Base-by-base conservation (phyloP, 768 basidiomycete species). In the Crucibulum laeve region DNA sequence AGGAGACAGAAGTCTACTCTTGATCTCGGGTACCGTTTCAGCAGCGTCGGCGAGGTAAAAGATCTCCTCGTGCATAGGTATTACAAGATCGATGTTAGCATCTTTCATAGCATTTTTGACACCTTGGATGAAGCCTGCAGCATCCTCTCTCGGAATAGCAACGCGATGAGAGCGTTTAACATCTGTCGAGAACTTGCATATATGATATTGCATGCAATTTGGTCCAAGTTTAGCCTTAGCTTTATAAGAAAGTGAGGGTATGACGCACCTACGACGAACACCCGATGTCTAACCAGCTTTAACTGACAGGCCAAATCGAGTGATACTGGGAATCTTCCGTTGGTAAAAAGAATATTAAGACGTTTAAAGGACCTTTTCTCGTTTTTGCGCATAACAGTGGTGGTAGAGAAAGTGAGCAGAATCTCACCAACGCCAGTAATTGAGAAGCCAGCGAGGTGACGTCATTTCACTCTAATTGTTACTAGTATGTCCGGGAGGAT, bases 131-230 rank as follows among this genome's bases (percentile, higher is more conserved):
- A 44, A 56, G 8, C 54, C 50, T 4, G 43, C 38, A 10, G 52
- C 39, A 33, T 50, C 49, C 8, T 48, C 40, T n/a, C 42, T 34
- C 8, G 52, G 52, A 4, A 37, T 44, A 8, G 55, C 50, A 14
- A 51, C 47, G 5, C 36, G 49, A 40, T 38, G 47, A 1, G 55
- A 54, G 11, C 22, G 41, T 25, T 54, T 45, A n/a, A 56, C 53
- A 25, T 43, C 46, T 11, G 32, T 48, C 11, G 53, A 54, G 36
- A 56, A 54, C 35, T 49, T 56, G 45, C 50, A 56, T 7, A 54
- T 44, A 35, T 54, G 55, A 41, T 47, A 50, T 23, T 56, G 53
- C 53, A 56, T 54, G 38, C 23, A 32, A 44, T 56, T 51, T 56
- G 25, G 5, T 22, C 21, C 7, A n/a, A 6, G 4, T 15, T 18